Evolutionary conservation across 768 basidiomycete genomes (phyloP).

Genomic region (Termitomyces sp.): DNA sequence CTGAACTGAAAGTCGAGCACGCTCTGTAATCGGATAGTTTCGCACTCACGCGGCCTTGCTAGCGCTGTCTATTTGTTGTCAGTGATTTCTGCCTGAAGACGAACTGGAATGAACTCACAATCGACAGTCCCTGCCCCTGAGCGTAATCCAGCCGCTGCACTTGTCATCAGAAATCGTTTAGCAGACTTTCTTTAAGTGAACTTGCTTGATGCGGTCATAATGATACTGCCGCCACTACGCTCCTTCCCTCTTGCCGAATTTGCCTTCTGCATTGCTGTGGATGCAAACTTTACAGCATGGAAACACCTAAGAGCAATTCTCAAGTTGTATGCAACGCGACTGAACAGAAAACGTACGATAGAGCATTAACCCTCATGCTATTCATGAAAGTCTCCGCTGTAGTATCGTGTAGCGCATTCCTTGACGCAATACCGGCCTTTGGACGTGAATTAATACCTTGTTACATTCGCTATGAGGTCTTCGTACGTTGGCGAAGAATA

Average conservation of each 20-base stretch:
- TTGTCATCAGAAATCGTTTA: background rate
- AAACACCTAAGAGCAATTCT: constrained; percentile 57
- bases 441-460: background rate
- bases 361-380: constrained; percentile 69
- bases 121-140: constrained; percentile 81
- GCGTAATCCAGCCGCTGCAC: constrained; percentile 72
- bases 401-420: constrained; percentile 43
- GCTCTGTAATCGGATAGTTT: background rate
- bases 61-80: constrained; percentile 63
- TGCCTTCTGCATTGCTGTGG: constrained; percentile 71
- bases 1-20: constrained; percentile 29
- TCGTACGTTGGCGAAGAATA: constrained; percentile 92
- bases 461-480: background rate
- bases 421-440: constrained; percentile 66
- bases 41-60: constrained; percentile 84
- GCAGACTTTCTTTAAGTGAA: constrained; percentile 1
- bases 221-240: constrained; percentile 73
- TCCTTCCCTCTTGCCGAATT: constrained; percentile 69
- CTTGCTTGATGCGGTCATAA: constrained; percentile 81
- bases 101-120: constrained; percentile 45
- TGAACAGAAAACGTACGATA: constrained; percentile 37
- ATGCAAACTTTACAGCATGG: constrained; percentile 84
- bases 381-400: constrained; percentile 69
- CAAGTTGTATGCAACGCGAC: background rate
- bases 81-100: background rate